Evolutionary conservation across 2,329 filamentous ascomycete genomes (phyloP).

Genomic region (Verticillium nubilum): DNA sequence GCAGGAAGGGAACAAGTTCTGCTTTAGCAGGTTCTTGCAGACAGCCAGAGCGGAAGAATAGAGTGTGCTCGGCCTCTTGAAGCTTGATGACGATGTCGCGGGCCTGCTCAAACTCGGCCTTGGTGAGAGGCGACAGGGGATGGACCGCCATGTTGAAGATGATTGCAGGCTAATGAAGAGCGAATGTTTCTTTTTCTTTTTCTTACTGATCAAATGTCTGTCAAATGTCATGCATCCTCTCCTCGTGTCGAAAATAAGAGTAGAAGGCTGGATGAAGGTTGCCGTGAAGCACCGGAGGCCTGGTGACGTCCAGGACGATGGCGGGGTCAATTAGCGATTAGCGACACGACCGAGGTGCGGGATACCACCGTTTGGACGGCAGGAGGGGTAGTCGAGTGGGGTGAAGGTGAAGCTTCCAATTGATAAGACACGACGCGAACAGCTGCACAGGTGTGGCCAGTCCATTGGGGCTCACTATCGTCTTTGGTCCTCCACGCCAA

Average conservation of each 20-base stretch:
- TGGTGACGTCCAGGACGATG: not conserved
- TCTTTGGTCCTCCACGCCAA: too few species aligned
- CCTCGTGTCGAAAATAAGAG: too few species aligned
- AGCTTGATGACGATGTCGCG: conserved; percentile 36
- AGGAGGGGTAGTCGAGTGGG: not conserved
- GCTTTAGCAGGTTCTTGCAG: conserved; percentile 57
- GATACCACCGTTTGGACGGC: not conserved
- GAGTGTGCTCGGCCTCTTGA: conserved; percentile 13
- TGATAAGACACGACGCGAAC: too few species aligned
- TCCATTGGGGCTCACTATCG: too few species aligned
- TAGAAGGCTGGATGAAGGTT: too few species aligned
- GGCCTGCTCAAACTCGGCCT: conserved; percentile 42
- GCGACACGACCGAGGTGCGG: not conserved
- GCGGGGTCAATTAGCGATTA: not conserved
- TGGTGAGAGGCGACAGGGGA: conserved; percentile 43
- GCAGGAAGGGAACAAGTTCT: conserved; percentile 53
- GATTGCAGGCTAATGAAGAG: not conserved
- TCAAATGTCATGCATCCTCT: too few species aligned
- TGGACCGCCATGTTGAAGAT: conserved; percentile 18
- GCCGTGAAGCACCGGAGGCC: too few species aligned
- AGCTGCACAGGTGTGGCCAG: too few species aligned
- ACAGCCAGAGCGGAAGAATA: conserved; percentile 54
- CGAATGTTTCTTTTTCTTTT: too few species aligned
- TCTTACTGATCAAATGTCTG: too few species aligned
- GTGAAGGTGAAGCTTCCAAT: too few species aligned